Percentiles rank a stretch among this genome's conserved stretches.
These are phyloP conservation scores for Ogataea ganodermae DNA, from an alignment of 805 yeast species.

Conservation along the genomic window DNA sequence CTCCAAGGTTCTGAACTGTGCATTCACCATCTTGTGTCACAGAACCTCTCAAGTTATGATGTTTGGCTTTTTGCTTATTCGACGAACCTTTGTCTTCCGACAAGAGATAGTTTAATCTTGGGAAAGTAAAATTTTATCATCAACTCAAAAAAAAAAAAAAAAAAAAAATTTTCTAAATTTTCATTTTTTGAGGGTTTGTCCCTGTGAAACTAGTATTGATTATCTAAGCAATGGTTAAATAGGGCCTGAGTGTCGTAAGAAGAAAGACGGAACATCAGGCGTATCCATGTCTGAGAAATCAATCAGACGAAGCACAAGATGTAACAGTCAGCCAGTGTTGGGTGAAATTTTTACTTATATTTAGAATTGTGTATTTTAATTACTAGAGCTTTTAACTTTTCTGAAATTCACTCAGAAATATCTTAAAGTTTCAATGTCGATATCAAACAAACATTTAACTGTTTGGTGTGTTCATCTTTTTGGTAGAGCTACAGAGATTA, in stretches of 20 bases:
- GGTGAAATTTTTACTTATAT: too few species aligned
- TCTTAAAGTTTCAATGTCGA: too few species aligned
- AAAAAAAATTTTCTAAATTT: slow-evolving; percentile 5
- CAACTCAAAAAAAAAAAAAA: background rate
- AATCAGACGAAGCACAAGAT: too few species aligned
- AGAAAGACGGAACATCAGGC: too few species aligned
- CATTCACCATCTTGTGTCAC: slow-evolving; percentile 40
- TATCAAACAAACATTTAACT: too few species aligned
- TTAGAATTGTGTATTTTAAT: too few species aligned
- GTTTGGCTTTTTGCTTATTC: background rate
- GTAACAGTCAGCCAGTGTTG: too few species aligned
- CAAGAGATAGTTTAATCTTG: background rate
- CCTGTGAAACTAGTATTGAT: background rate
- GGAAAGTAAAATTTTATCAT: slow-evolving; percentile 5
- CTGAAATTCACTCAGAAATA: background rate
- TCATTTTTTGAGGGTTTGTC: background rate
- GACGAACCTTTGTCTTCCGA: background rate
- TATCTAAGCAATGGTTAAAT: background rate
- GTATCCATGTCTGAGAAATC: too few species aligned
- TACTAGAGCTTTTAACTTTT: too few species aligned
- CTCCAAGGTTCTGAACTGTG: slow-evolving; percentile 78
- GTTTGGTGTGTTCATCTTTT: too few species aligned
- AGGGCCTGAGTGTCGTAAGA: too few species aligned
- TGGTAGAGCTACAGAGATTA: too few species aligned
- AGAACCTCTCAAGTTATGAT: background rate